A percentile compares a stretch with the other conserved stretches of the same genome.
These are phyloP conservation scores for Yarrowia sp. DNA, from an alignment of 805 yeast species.

Conservation along the genomic window DNA sequence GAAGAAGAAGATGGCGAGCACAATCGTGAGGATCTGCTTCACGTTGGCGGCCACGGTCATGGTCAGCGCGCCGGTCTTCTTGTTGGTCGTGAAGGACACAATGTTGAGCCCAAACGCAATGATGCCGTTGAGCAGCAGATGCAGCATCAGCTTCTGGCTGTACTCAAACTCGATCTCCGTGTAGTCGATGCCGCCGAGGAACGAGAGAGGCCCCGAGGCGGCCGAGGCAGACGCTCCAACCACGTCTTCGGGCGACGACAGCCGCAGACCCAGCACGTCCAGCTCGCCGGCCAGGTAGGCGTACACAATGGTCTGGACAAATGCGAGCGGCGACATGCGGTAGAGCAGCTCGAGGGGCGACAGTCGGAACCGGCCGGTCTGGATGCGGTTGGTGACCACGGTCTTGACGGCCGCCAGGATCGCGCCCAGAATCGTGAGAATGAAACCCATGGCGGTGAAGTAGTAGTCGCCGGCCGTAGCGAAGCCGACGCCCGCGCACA, in stretches of 20 bases:
- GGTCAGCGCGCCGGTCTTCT: constrained; percentile 47
- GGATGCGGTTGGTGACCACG: constrained; percentile 47
- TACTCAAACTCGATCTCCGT: constrained; percentile 41
- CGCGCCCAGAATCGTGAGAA: constrained; percentile 46
- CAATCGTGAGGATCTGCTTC: constrained; percentile 47
- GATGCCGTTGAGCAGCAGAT: constrained; percentile 45
- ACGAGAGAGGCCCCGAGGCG: constrained; percentile 1
- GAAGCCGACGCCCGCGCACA: constrained; percentile 47
- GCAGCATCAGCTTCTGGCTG: constrained; percentile 42
- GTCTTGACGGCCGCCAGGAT: constrained; percentile 46
- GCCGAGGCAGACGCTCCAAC: constrained; percentile 1
- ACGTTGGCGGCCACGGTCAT: constrained; percentile 48
- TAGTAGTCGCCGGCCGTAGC: constrained; percentile 47
- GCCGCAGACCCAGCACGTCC: constrained; percentile 37
- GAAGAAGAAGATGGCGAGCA: constrained; percentile 46
- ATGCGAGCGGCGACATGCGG: constrained; percentile 47
- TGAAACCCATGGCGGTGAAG: constrained; percentile 46
- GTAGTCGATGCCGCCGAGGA: constrained; percentile 40
- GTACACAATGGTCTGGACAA: constrained; percentile 44
- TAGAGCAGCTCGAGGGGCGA: constrained; percentile 46
- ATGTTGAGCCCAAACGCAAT: constrained; percentile 47
- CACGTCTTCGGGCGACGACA: constrained; percentile 39
- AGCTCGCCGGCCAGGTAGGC: constrained; percentile 46
- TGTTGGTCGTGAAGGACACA: constrained; percentile 47
- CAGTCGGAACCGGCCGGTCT: constrained; percentile 46